These are phyloP conservation scores for Thalia dealbata DNA, from an alignment of 176 grass and related monocot genomes.

Conservation along the genomic window DNA sequence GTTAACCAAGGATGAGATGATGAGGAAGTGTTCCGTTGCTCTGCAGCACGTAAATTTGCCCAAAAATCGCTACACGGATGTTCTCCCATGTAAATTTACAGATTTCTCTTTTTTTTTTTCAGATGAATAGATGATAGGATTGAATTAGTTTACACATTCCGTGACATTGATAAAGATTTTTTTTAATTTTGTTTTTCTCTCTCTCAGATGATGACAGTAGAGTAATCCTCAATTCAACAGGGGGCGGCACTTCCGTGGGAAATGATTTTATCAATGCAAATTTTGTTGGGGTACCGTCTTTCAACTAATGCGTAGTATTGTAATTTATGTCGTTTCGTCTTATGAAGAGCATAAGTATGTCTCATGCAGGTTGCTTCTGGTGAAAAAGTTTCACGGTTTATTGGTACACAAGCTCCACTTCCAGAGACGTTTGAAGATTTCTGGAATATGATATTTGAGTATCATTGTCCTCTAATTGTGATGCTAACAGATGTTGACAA, in stretches of 20 bases:
- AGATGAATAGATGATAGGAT: conserved; percentile 12
- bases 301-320: not conserved
- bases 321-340: not conserved
- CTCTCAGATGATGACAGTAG: conserved; percentile 51
- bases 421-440: conserved; percentile 64
- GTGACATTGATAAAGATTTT: conserved; percentile 2
- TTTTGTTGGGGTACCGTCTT: conserved; percentile 46
- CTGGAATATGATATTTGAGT: conserved; percentile 88
- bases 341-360: not conserved
- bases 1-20: conserved; percentile 28
- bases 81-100: conserved; percentile 51
- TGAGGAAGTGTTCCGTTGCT: conserved; percentile 41
- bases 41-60: conserved; percentile 35
- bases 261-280: conserved; percentile 89
- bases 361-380: conserved; percentile 18
- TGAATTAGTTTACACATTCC: not conserved
- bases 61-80: conserved; percentile 83
- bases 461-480: conserved; percentile 73
- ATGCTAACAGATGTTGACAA: conserved; percentile 79
- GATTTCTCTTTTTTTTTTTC: conserved; percentile 7
- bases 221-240: conserved; percentile 27
- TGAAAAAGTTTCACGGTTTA: conserved; percentile 38
- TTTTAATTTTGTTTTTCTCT: not conserved
- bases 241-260: conserved; percentile 15
- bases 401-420: conserved; percentile 88